Conservation (phyloP, 163 green algal species). For the Coccomyxa subellipsoidea region DNA sequence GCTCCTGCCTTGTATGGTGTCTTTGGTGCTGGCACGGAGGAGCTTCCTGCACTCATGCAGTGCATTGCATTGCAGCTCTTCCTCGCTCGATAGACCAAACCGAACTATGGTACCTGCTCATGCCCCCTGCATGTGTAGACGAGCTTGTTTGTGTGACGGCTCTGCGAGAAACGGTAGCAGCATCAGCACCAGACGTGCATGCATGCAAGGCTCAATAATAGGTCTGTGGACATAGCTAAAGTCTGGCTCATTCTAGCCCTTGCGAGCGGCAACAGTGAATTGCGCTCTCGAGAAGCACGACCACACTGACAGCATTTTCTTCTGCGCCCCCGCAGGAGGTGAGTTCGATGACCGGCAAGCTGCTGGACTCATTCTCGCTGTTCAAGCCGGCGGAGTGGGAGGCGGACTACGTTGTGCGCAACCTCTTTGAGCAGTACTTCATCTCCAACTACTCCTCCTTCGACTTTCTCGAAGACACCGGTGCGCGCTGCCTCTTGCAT, state of each 20-base stretch:
- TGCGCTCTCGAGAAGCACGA: too few species aligned
- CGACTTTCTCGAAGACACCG: neutral
- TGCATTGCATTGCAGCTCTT: too few species aligned
- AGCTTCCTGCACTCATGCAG: too few species aligned
- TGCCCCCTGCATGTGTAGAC: too few species aligned
- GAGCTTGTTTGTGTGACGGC: too few species aligned
- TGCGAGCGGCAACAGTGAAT: neutral
- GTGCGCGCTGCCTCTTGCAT: neutral
- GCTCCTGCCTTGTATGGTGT: too few species aligned
- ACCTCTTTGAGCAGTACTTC: neutral
- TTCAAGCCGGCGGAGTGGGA: neutral
- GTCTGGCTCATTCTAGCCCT: neutral
- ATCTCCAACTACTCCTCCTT: neutral
- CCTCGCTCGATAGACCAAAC: too few species aligned
- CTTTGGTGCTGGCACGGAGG: too few species aligned
- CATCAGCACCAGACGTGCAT: too few species aligned
- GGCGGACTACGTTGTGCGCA: neutral
- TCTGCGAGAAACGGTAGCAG: too few species aligned
- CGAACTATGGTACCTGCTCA: too few species aligned
- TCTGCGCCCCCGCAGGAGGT: conserved; percentile 10
- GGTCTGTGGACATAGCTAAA: neutral
- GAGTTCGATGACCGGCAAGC: neutral
- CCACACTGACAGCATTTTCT: too few species aligned
- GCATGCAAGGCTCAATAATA: neutral
- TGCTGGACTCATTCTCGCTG: conserved; percentile 8